Evolutionary conservation across 306 rosid genomes (phyloP).

Genomic region (Oxytropis ochrocephala): DNA sequence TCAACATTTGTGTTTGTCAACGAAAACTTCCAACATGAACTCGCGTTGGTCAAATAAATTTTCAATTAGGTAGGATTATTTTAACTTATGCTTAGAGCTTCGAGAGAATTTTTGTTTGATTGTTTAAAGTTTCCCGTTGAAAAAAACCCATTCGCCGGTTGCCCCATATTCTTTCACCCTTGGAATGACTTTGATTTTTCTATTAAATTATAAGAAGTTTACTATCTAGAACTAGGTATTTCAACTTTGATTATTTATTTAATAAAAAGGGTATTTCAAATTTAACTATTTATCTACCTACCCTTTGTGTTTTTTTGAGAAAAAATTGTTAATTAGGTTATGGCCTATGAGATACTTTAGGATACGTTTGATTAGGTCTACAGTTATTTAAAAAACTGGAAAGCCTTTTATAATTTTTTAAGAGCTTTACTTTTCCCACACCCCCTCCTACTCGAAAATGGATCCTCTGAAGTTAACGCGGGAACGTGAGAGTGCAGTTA

Average conservation of each 20-base stretch:
- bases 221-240: background rate
- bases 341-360: no score
- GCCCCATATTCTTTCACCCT: background rate
- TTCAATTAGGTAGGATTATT: constrained; percentile 47
- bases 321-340: background rate
- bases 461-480: no score
- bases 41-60: constrained; percentile 18
- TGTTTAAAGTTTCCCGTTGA: constrained; percentile 17
- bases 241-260: background rate
- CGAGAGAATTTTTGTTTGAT: constrained; percentile 51
- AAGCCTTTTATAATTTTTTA: no score
- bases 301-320: background rate
- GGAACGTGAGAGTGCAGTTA: no score
- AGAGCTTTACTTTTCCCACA: no score
- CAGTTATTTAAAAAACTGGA: no score
- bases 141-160: background rate
- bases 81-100: constrained; percentile 39
- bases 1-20: no score
- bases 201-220: background rate
- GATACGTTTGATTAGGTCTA: no score
- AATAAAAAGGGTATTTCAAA: background rate
- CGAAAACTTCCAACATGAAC: constrained; percentile 9
- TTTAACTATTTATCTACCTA: background rate
- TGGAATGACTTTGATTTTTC: constrained; percentile 23
- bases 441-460: no score